Conservation (phyloP, 192 early-diverging fungal species). For the Podila verticillata region DNA sequence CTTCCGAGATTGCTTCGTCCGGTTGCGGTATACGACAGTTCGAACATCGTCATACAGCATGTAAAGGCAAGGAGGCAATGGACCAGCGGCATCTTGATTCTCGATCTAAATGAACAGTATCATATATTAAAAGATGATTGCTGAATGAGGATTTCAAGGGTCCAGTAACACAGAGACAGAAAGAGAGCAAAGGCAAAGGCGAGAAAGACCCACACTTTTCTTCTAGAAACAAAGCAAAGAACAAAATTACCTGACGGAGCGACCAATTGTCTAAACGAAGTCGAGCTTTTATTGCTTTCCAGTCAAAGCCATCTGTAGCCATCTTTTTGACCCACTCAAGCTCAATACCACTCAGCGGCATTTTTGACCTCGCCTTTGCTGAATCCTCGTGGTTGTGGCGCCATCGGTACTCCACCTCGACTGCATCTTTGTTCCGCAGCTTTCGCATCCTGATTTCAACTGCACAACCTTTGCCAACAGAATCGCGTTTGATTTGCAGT, state of each 20-base stretch:
- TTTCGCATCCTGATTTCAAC: slow-evolving; percentile 22
- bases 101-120: slow-evolving; percentile 6
- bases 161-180: background rate
- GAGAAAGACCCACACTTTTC: too few relatives aligned
- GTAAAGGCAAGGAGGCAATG: slow-evolving; percentile 8
- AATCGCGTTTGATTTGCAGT: slow-evolving; percentile 3
- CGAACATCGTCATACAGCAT: slow-evolving; percentile 16
- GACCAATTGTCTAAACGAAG: slow-evolving; percentile 11
- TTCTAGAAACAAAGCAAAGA: too few relatives aligned
- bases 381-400: slow-evolving; percentile 20
- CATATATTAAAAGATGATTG: background rate
- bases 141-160: background rate
- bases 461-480: slow-evolving; percentile 14
- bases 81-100: background rate
- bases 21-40: slow-evolving; percentile 21
- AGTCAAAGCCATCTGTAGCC: slow-evolving; percentile 10
- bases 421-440: slow-evolving; percentile 4
- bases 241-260: slow-evolving; percentile 1
- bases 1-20: slow-evolving; percentile 23
- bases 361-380: slow-evolving; percentile 11
- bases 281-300: slow-evolving; percentile 7
- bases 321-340: slow-evolving; percentile 11
- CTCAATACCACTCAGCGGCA: slow-evolving; percentile 15
- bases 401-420: slow-evolving; percentile 11
- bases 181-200: too few relatives aligned